Conservation (phyloP, 2,329 filamentous ascomycete genomes). For the Simplicillium sp. region DNA sequence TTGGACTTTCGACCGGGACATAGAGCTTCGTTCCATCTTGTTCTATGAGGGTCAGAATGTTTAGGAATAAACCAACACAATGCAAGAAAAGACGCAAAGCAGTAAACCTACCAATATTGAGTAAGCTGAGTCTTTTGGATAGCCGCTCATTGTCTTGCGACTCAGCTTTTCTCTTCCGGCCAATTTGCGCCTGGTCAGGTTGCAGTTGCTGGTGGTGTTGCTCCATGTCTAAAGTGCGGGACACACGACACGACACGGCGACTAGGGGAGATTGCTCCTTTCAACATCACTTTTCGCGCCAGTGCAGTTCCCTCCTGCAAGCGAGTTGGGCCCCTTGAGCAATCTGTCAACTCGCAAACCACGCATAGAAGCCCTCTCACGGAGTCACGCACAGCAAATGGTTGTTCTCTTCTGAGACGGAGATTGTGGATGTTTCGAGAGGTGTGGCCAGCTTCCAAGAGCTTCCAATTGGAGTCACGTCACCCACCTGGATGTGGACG, state of each 20-base stretch:
- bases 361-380: no score
- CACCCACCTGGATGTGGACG: no score
- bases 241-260: conserved; percentile 1
- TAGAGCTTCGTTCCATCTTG: conserved; percentile 55
- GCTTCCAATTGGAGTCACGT: no score
- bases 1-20: conserved; percentile 49
- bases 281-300: conserved; percentile 9
- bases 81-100: conserved; percentile 3
- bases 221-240: conserved; percentile 5
- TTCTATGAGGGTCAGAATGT: conserved; percentile 32
- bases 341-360: no score
- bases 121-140: conserved; percentile 71
- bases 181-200: conserved; percentile 4
- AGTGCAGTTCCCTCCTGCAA: conserved; percentile 4
- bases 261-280: conserved; percentile 8
- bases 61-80: conserved; percentile 2
- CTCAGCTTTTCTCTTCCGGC: conserved; percentile 52
- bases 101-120: conserved; percentile 63
- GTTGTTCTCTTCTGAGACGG: no score
- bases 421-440: no score
- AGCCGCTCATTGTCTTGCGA: conserved; percentile 60
- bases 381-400: no score
- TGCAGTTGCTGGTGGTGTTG: conserved; percentile 5
- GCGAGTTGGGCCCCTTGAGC: no score
- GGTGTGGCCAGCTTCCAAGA: no score